Evolutionary conservation across 1,284 basidiomycete species (phyloP), one percentile per base, ranked within the genome.

Genomic region (Tranzscheliella williamsii): DNA sequence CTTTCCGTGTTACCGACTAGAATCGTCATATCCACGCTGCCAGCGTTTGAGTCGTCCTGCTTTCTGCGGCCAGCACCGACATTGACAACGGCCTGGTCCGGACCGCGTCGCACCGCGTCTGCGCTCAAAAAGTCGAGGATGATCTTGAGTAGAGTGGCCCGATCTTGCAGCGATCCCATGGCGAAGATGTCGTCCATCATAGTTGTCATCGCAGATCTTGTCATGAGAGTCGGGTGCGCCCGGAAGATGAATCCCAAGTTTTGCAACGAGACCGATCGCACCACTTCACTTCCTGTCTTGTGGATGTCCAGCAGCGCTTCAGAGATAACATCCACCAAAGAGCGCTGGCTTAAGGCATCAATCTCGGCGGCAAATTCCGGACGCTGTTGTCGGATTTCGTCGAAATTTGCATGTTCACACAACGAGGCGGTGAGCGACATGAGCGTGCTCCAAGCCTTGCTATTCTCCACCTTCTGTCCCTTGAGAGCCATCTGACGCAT

Each of bases 1-100:
- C 87, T 89, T 66, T 91, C 88, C 0, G 91, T 91, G 69, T 93
- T 93, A 2, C 95, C 95, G 7, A 96, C 89, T 2, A 99, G 81
- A 68, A 96, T 89, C 2, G 88, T 49, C 85, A 96, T 90, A 70
- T 75, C 65, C 23, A 61, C 50, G 16, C 44, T 67, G 34, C 91
- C 87, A 30, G 90, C 85, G 21, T 83, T 81, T n/a, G 80, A 78
- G 1, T 79, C 69, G 30, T 68, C 57, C 13, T 52, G 45, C 39
- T 52, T 58, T 35, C 57, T 45, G 12, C 38, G 56, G 24, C 46
- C 52, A 4, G 40, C 42, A 38, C 56, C 62, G 5, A 35, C 45
- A 18, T 38, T 54, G 34, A 54, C 55, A 9, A 54, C 61, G 3
- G 49, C 47, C 22, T 53, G 51, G 37, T 61, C 65, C 9, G 56